A percentile compares a stretch with the other conserved stretches of the same genome.
phyloP scores from a whole-genome alignment of 345 rosid species.

The Adansonia digitata region DNA sequence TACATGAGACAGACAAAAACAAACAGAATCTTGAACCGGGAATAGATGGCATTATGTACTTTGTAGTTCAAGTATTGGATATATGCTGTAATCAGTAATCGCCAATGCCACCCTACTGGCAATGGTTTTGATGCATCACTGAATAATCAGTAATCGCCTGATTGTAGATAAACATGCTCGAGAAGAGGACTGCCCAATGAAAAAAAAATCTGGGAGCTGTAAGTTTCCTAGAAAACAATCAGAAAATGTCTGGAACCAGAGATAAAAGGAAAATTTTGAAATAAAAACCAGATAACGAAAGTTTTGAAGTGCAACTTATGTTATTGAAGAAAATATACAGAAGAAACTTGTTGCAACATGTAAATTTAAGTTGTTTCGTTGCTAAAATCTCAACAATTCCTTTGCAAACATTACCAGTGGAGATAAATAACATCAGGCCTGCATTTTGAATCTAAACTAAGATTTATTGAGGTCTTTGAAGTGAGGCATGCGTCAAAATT shows the following conservation, averaged over 20 bases:
- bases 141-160: constrained; percentile 23
- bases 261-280: neutral
- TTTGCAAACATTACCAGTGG: neutral
- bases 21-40: neutral
- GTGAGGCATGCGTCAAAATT: neutral
- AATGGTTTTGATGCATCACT: neutral
- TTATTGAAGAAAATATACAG: neutral
- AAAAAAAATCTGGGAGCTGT: constrained; percentile 32
- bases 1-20: constrained; percentile 4
- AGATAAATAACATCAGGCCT: neutral
- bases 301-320: neutral
- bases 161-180: constrained; percentile 40
- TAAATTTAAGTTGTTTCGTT: neutral
- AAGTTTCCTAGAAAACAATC: constrained; percentile 13
- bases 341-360: neutral
- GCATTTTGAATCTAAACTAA: neutral
- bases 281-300: neutral
- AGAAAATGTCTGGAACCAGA: neutral
- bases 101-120: neutral
- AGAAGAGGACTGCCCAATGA: constrained; percentile 36
- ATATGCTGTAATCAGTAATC: too few species aligned
- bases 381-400: neutral
- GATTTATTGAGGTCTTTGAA: neutral
- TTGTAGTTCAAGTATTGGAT: too few species aligned
- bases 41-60: neutral